phyloP scores from a whole-genome alignment of 75 land plant species.

The Pinus taeda region DNA sequence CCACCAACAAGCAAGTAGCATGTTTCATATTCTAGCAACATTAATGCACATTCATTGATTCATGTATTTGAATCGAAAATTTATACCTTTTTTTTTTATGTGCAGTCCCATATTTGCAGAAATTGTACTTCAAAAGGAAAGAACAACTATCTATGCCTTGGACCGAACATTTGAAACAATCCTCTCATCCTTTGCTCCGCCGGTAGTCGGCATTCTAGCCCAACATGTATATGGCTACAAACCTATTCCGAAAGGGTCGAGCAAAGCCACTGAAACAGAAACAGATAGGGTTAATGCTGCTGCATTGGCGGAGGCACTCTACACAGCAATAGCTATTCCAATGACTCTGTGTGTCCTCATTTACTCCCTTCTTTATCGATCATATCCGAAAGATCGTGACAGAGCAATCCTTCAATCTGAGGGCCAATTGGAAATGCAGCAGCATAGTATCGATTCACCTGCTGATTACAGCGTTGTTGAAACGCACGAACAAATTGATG shows the following conservation, averaged over 20 bases:
- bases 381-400: conserved; percentile 76
- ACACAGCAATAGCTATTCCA: conserved; percentile 64
- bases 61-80: neutral
- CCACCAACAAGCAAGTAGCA: conserved; percentile 71
- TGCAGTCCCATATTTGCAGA: conserved; percentile 93
- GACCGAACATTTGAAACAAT: conserved; percentile 68
- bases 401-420: conserved; percentile 42
- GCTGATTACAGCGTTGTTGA: conserved; percentile 15
- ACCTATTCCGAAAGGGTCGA: conserved; percentile 26
- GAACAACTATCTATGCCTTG: conserved; percentile 70
- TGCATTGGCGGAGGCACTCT: conserved; percentile 73
- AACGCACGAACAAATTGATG: conserved; percentile 20
- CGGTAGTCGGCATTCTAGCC: conserved; percentile 65
- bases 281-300: conserved; percentile 64
- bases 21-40: neutral
- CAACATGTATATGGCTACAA: conserved; percentile 64
- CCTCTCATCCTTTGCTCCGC: conserved; percentile 72
- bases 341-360: conserved; percentile 62
- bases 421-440: conserved; percentile 41
- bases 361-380: conserved; percentile 64
- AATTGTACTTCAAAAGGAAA: conserved; percentile 59
- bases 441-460: conserved; percentile 21
- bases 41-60: neutral
- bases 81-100: neutral
- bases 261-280: conserved; percentile 16